Evolutionary conservation across 768 basidiomycete genomes (phyloP).

Genomic region (Serpula lacrymans): DNA sequence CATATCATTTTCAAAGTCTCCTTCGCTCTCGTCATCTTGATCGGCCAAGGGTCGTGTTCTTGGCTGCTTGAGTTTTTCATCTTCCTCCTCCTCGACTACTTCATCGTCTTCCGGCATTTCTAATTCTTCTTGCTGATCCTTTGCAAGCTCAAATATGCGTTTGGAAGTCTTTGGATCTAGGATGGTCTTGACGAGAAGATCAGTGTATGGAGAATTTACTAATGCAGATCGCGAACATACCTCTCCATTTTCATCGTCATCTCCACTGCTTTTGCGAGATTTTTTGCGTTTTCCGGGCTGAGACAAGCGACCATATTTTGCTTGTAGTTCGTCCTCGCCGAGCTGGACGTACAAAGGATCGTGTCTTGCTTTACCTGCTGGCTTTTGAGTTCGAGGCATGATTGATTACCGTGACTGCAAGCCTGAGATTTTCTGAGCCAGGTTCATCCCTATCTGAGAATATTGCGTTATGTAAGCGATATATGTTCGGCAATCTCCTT

Average conservation of each 20-base stretch:
- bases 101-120: conserved; percentile 56
- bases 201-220: conserved; percentile 5
- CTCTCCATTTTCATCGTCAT: conserved; percentile 58
- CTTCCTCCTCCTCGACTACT: conserved; percentile 35
- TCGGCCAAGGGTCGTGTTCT: conserved; percentile 35
- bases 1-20: conserved; percentile 31
- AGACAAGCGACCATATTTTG: conserved; percentile 76
- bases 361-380: conserved; percentile 61
- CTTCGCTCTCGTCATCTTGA: conserved; percentile 57
- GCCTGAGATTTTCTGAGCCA: too few relatives aligned
- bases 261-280: conserved; percentile 38
- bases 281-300: conserved; percentile 75
- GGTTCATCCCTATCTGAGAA: too few relatives aligned
- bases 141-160: conserved; percentile 88
- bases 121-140: conserved; percentile 90
- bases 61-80: conserved; percentile 22
- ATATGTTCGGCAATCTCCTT: conserved; percentile 1
- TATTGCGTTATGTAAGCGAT: too few relatives aligned
- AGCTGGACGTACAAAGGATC: conserved; percentile 88
- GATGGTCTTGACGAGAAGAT: conserved; percentile 58
- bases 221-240: conserved; percentile 33
- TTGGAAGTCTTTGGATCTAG: conserved; percentile 80
- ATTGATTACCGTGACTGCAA: too few relatives aligned
- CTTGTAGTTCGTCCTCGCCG: conserved; percentile 68
- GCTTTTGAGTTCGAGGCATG: conserved; percentile 67